Percentiles rank a stretch among this genome's conserved stretches.
These are phyloP conservation scores for Suillus hirtellus DNA, from an alignment of 768 basidiomycete genomes.

Conservation along the genomic window DNA sequence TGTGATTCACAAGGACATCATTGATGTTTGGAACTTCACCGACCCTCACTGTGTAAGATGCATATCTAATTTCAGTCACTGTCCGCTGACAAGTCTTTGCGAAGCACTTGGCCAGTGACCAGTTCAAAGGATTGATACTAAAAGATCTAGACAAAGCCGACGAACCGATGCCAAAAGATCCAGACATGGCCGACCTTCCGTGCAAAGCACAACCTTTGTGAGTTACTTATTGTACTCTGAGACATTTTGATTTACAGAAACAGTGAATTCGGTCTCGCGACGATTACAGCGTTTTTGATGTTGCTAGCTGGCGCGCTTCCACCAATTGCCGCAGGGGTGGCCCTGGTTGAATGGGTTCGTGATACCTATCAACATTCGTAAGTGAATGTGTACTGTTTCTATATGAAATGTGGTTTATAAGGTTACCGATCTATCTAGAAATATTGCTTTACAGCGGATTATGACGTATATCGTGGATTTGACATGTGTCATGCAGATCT, in stretches of 20 bases:
- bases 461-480: slow-evolving; percentile 30
- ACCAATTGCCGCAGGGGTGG: slow-evolving; percentile 3
- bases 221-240: not conserved
- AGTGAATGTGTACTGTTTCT: not conserved
- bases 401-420: not conserved
- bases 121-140: slow-evolving; percentile 10
- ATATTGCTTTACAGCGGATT: slow-evolving; percentile 12
- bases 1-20: slow-evolving; percentile 22
- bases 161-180: slow-evolving; percentile 4
- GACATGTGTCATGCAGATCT: slow-evolving; percentile 25
- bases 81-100: not conserved
- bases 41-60: slow-evolving; percentile 13
- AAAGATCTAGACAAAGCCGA: slow-evolving; percentile 8
- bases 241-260: not conserved
- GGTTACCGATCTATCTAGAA: not conserved
- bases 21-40: slow-evolving; percentile 21
- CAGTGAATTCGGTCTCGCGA: slow-evolving; percentile 3
- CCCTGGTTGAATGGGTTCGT: slow-evolving; percentile 5
- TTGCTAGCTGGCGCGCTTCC: not conserved
- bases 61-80: not conserved
- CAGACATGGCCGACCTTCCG: slow-evolving; percentile 7
- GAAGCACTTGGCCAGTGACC: slow-evolving; percentile 11
- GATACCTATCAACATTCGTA: slow-evolving; percentile 11
- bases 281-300: not conserved
- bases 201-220: not conserved